Evolutionary conservation across 768 basidiomycete species (phyloP), one percentile per base, ranked within the genome.

Genomic region (Xerocomellus amylosporus): DNA sequence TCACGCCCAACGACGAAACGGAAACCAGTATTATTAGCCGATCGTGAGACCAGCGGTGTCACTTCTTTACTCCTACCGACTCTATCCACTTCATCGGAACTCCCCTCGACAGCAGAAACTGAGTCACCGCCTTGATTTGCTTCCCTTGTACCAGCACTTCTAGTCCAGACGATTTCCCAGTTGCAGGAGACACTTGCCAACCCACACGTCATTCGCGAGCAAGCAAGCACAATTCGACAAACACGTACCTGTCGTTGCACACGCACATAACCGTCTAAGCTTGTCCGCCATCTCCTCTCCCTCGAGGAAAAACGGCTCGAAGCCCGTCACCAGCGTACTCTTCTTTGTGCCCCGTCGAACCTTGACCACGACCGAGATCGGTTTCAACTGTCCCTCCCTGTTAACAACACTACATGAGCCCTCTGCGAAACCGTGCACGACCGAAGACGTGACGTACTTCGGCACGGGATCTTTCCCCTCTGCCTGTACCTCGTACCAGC

Each of bases 101-200:
- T 0, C 93, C 91, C 58, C 80, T 83, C 22, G 73, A 77, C 4
- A 80, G 67, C 39, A 97, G 67, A 55, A 91, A 79, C 6, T 89
- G 87, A 12, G 78, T 74, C 12, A 93, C 86, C 3, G 75, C 73
- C 58, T 80, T 79, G 19, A 77, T 74, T 62, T 96, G 93, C 57
- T 88, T 89, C 2, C 94, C 94, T 64, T 96, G 94, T 0, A 96
- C 86, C 57, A 88, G 74, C 8, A 97, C 84, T 62, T 94, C 90
- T 49, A 80, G 60, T 2, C 80, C 81, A 2, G 79, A 73, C 8
- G 72, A 71, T 65, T 84, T 86, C 0, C 87, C 86, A 7, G 74
- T 74, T n/a, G 79, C 51, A 1, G 84, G 82, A 0, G 84, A 79
- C 15, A 87, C 88, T 30, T 90, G n/a, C 19, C 33, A 28, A 14